Evolutionary conservation across 257 asterid genomes (phyloP), one percentile per base, ranked within the genome.

Genomic region (Apocynum venetum): DNA sequence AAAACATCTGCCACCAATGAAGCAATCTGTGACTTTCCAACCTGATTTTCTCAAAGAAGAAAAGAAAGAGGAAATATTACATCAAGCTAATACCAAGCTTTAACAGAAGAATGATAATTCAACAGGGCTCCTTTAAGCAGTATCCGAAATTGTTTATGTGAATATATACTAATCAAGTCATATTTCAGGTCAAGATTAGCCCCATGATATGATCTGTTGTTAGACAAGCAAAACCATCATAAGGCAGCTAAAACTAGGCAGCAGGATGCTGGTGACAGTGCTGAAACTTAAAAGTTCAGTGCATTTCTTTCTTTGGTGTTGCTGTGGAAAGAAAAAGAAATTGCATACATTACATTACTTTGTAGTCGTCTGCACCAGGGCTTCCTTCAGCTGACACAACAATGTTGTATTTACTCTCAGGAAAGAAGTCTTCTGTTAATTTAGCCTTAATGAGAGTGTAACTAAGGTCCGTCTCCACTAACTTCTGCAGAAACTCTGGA

Each of bases 321-420:
- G 14, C 17, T 13, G 61, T 48, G 61, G 51, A 74, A 85, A 53
- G 48, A 53, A 73, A 82, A 87, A 77, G 84, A 84, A 82, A 91
- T 74, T 78, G 89, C 93, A 92, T 92, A 90, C 97, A 94, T 93
- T 94, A 89, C 98, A 94, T 94, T 94, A 95, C 99, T 93, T 93
- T 95, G 89, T 87, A 90, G 90, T 88, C 97, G 92, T 82, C 82
- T 44, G 75, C 89, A 71, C 15, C 84, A 74, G 88, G 84, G 78
- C 85, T 88, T 81, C 96, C 93, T 88, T 93, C 98, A 73, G 94
- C 85, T 15, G 91, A 79, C 75, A 95, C 91, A 0, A 90, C 93
- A 36, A 93, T 57, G 53, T 90, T 91, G 89, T 90, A 95, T 11
- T 96, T 80, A 78, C 93, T 86, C 89, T 95, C 99, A 0, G 92